Conservation (phyloP, 352 stramenopile genomes). For the Pythium pyrilobum region DNA sequence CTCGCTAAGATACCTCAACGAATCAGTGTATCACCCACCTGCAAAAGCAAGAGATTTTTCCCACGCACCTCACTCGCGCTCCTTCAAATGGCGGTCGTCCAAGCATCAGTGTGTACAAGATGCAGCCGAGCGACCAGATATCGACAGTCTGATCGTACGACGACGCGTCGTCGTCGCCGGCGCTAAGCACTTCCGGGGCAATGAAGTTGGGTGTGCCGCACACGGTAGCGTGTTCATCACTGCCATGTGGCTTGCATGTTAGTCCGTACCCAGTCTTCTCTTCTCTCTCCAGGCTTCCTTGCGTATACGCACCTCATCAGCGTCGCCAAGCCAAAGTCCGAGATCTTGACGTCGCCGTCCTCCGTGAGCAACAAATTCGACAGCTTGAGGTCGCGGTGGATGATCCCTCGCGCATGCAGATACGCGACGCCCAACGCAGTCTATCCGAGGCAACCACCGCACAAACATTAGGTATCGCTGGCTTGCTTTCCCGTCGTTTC, state of each 20-base stretch:
- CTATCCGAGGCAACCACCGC: background rate
- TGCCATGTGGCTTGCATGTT: constrained; percentile 2
- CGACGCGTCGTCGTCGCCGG: constrained; percentile 11
- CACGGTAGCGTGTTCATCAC: constrained; percentile 56
- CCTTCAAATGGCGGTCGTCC: constrained; percentile 71
- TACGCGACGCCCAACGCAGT: constrained; percentile 48
- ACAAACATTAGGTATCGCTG: background rate
- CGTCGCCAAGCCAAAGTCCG: constrained; percentile 69
- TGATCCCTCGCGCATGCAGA: constrained; percentile 52
- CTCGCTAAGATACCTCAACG: constrained; percentile 40
- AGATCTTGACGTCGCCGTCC: constrained; percentile 57
- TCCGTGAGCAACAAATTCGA: constrained; percentile 63
- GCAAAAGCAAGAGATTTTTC: too few relatives aligned
- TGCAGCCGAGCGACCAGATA: constrained; percentile 80
- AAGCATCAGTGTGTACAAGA: constrained; percentile 65
- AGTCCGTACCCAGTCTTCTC: background rate
- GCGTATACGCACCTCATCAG: constrained; percentile 39
- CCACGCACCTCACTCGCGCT: constrained; percentile 50
- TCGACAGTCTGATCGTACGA: constrained; percentile 62
- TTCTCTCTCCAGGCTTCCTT: background rate
- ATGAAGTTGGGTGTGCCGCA: constrained; percentile 85
- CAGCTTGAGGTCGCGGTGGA: constrained; percentile 78
- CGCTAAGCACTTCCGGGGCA: constrained; percentile 59
- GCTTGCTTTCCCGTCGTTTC: background rate
- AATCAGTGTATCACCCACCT: too few relatives aligned